Evolutionary conservation across 768 basidiomycete species (phyloP).

Genomic region (Calocybe gangraenosa): DNA sequence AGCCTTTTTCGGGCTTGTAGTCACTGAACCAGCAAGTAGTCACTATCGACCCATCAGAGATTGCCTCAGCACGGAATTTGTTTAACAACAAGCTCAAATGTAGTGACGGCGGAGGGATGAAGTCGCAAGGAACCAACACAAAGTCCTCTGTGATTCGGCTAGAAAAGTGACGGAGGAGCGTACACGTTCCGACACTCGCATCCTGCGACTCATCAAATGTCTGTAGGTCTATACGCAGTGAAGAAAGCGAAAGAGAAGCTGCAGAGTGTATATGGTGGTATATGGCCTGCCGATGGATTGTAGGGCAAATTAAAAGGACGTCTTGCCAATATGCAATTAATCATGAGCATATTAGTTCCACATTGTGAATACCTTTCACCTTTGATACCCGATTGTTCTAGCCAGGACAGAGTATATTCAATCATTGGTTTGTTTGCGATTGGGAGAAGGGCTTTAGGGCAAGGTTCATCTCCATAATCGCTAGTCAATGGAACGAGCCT

Average conservation of each 20-base stretch:
- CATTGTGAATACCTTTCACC: conserved; percentile 36
- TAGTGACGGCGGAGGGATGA: conserved; percentile 74
- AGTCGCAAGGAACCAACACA: conserved; percentile 87
- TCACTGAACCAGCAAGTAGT: conserved; percentile 64
- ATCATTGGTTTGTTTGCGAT: conserved; percentile 87
- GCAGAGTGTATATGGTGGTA: conserved; percentile 85
- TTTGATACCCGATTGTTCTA: conserved; percentile 82
- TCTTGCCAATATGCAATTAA: conserved; percentile 41
- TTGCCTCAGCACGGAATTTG: conserved; percentile 73
- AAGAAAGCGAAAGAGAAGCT: conserved; percentile 48
- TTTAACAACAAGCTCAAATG: conserved; percentile 68
- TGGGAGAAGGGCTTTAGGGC: conserved; percentile 84
- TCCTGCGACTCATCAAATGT: conserved; percentile 74
- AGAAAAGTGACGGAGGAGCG: conserved; percentile 74
- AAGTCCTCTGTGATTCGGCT: conserved; percentile 79
- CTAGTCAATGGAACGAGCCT: conserved; percentile 74
- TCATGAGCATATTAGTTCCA: conserved; percentile 2
- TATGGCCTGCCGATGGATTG: conserved; percentile 67
- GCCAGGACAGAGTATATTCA: conserved; percentile 79
- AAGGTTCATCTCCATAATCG: conserved; percentile 76
- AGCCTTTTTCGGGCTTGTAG: conserved; percentile 47
- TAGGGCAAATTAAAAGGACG: conserved; percentile 82
- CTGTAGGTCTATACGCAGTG: conserved; percentile 72
- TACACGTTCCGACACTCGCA: conserved; percentile 63
- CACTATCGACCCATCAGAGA: conserved; percentile 58